Evolutionary conservation across 2,329 filamentous ascomycete species (phyloP).

Genomic region (Chaetomium sp.): DNA sequence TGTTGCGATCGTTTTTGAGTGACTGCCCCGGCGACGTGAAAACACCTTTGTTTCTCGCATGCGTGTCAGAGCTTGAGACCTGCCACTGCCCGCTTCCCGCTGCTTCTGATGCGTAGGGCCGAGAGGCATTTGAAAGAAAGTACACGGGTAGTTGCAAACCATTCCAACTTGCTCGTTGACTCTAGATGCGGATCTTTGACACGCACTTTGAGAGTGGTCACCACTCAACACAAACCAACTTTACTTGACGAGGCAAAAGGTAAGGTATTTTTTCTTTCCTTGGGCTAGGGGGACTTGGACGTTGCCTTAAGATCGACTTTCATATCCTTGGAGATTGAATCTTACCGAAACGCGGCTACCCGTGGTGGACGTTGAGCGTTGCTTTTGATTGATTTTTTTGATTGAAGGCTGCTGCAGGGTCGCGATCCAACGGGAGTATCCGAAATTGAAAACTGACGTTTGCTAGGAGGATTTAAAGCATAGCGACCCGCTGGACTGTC

Average conservation of each 20-base stretch:
- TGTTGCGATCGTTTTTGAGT: background rate
- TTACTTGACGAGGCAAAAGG: too few relatives aligned
- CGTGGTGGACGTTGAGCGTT: too few relatives aligned
- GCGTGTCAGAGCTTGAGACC: background rate
- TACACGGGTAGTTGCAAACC: constrained; percentile 11
- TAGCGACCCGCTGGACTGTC: background rate
- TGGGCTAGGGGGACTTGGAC: too few relatives aligned
- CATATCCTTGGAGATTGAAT: too few relatives aligned
- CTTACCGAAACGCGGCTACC: too few relatives aligned
- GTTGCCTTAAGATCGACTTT: too few relatives aligned
- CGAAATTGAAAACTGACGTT: background rate
- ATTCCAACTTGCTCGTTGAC: background rate
- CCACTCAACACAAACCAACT: background rate
- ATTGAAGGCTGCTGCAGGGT: too few relatives aligned
- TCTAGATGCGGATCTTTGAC: background rate
- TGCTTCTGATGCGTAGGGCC: background rate
- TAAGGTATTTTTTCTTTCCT: too few relatives aligned
- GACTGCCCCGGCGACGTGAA: background rate
- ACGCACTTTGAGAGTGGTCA: background rate
- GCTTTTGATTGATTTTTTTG: too few relatives aligned
- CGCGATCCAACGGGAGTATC: background rate
- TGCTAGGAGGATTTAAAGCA: background rate
- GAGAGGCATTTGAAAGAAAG: background rate
- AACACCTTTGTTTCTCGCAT: background rate
- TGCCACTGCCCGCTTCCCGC: constrained; percentile 6